Base-by-base conservation (phyloP, 2,329 filamentous ascomycete species). In the Talaromyces sp. region DNA sequence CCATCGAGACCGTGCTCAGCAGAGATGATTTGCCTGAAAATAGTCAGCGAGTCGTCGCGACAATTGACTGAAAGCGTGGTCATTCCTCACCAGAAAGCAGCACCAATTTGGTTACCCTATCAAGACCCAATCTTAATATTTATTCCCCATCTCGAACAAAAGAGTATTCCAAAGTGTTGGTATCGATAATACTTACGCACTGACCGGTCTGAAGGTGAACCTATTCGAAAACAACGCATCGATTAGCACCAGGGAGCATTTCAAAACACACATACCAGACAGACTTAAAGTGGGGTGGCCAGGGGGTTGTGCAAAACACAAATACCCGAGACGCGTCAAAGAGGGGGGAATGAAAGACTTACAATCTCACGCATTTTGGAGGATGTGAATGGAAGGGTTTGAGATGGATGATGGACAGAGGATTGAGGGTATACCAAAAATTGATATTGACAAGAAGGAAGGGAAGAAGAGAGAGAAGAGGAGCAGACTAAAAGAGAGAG, bases 41-140 rank as follows among this genome's bases (percentile, higher is more conserved):
- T 37, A 60, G 63, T 72, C 83, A 69, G 83, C 43, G 77, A 69
- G 63, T 56, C 57, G 45, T 35, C 28, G 28, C 45, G 28, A 33
- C 28, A 48, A 48, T 33, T 48, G 45, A 48, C 8, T 6, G 13
- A 22, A 40, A 17, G 28, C 21, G 15, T 28, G 17, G n/a, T 52
- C 33, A 48, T 19, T 46, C 45, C 33, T 69, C 80, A 90, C 88
- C 94, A 99, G 86, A 99, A 99, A 81, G 94, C 94, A 84, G 94
- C 94, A 93, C 94, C 94, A 71, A 97, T 96, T 90, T 99, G 94
- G 89, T 99, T 99, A 86, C 94, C 94, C 93, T 97, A 72, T 69
- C 21, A 53, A 53, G 57, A 64, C 66, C n/a, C 19, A n/a, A 25
- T 39, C 48, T 36, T 25, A 36, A 52, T 25, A 37, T 52, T 21